Conservation (phyloP, 495 filamentous ascomycete genomes). For the Tetracladium marchalianum region DNA sequence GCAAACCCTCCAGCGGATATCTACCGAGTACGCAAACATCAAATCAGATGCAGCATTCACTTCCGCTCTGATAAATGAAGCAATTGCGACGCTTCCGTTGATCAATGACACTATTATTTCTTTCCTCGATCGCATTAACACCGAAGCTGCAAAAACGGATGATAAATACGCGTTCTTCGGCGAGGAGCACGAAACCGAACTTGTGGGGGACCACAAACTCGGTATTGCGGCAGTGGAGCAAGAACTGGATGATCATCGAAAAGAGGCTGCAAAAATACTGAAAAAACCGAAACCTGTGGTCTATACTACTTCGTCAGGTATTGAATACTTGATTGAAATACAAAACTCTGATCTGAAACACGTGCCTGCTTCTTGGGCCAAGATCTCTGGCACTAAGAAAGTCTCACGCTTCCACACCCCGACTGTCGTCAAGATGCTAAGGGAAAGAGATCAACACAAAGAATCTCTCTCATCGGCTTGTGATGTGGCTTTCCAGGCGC, state of each 20-base stretch:
- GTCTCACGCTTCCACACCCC: constrained; percentile 92
- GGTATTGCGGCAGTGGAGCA: constrained; percentile 86
- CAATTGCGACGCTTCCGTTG: constrained; percentile 65
- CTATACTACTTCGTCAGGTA: constrained; percentile 75
- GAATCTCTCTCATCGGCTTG: constrained; percentile 88
- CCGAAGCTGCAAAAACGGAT: constrained; percentile 70
- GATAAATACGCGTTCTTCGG: constrained; percentile 94
- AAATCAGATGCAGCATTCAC: constrained; percentile 65
- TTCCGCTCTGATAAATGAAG: constrained; percentile 58
- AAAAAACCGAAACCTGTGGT: constrained; percentile 56
- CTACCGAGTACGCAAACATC: constrained; percentile 59
- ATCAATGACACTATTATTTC: constrained; percentile 59
- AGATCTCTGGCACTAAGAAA: constrained; percentile 90
- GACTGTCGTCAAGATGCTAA: constrained; percentile 69
- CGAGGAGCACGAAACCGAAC: constrained; percentile 74
- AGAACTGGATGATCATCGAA: constrained; percentile 68
- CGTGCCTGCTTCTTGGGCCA: constrained; percentile 88
- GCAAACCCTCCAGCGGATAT: constrained; percentile 74
- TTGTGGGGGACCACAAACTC: constrained; percentile 78
- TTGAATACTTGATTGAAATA: constrained; percentile 92
- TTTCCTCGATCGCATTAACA: constrained; percentile 79
- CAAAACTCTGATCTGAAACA: constrained; percentile 68
- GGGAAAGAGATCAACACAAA: constrained; percentile 89
- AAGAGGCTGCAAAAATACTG: constrained; percentile 57
- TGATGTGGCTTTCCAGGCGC: constrained; percentile 64